phyloP scores from a whole-genome alignment of 2,329 filamentous ascomycete species.

The Clathrospora elynae region DNA sequence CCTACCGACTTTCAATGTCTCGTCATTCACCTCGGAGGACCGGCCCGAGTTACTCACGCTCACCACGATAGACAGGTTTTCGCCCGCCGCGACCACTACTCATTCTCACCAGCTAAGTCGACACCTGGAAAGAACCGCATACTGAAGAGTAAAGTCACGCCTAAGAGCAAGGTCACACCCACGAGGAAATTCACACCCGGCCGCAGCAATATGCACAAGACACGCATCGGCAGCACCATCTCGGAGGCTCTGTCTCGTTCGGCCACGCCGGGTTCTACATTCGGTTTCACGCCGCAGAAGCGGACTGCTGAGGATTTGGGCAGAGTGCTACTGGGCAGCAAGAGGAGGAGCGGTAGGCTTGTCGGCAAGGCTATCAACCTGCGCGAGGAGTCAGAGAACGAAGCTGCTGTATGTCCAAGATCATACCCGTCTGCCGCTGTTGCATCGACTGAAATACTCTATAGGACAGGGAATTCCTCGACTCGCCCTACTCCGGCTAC shows the following conservation, averaged over 20 bases:
- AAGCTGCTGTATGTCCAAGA: slow-evolving; percentile 12
- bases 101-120: slow-evolving; percentile 1
- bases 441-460: not conserved
- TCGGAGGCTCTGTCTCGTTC: not conserved
- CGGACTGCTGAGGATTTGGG: slow-evolving; percentile 3
- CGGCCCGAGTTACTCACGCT: slow-evolving; percentile 13
- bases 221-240: not conserved
- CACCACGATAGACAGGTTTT: slow-evolving; percentile 28
- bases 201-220: not conserved
- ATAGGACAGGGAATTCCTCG: slow-evolving; percentile 16
- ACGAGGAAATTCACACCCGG: not conserved
- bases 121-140: not conserved
- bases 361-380: slow-evolving; percentile 14
- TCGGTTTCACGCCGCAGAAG: slow-evolving; percentile 10
- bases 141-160: not conserved
- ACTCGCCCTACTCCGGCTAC: slow-evolving; percentile 7
- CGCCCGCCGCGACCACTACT: slow-evolving; percentile 16
- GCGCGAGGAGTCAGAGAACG: slow-evolving; percentile 6
- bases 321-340: slow-evolving; percentile 1
- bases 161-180: not conserved
- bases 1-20: slow-evolving; percentile 29
- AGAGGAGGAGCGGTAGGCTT: slow-evolving; percentile 17
- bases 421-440: not conserved
- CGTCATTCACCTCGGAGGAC: slow-evolving; percentile 27
- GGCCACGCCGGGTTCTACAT: too few species aligned